phyloP scores from a whole-genome alignment of 805 yeast species.

The Myxozyma neglecta region DNA sequence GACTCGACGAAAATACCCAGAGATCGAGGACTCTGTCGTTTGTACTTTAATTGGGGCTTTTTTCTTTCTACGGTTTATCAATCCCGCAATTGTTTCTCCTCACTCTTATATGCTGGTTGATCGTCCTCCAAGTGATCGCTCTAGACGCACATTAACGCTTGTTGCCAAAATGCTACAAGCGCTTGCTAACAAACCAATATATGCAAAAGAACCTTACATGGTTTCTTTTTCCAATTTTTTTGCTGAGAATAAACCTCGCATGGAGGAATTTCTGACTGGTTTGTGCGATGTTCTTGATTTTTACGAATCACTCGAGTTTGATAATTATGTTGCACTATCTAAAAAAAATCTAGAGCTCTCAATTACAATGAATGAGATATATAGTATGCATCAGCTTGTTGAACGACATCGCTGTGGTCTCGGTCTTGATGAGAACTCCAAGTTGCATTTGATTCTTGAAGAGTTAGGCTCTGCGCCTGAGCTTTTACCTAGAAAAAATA shows the following conservation, averaged over 20 bases:
- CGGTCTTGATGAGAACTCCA: conserved; percentile 23
- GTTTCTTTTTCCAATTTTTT: conserved; percentile 35
- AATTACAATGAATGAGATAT: conserved; percentile 41
- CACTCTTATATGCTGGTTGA: conserved; percentile 53
- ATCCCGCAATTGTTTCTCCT: conserved; percentile 91
- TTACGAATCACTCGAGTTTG: conserved; percentile 43
- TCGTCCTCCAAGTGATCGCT: conserved; percentile 42
- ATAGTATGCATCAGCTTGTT: conserved; percentile 41
- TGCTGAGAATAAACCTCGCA: conserved; percentile 36
- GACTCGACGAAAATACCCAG: conserved; percentile 63
- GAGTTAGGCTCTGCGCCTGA: conserved; percentile 40
- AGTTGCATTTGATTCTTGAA: conserved; percentile 34
- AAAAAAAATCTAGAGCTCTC: conserved; percentile 39
- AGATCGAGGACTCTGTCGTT: conserved; percentile 45
- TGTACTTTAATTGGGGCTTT: conserved; percentile 70
- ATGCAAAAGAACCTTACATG: conserved; percentile 51
- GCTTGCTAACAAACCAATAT: conserved; percentile 78
- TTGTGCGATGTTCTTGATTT: conserved; percentile 46
- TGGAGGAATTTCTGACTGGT: conserved; percentile 40
- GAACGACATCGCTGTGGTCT: conserved; percentile 36
- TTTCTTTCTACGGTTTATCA: conserved; percentile 72
- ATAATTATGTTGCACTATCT: conserved; percentile 43
- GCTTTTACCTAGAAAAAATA: conserved; percentile 37
- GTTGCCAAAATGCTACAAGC: conserved; percentile 82
- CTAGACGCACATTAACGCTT: conserved; percentile 68